Conservation (phyloP, 192 early-diverging fungal genomes). For the Polychytrium aggregatum region DNA sequence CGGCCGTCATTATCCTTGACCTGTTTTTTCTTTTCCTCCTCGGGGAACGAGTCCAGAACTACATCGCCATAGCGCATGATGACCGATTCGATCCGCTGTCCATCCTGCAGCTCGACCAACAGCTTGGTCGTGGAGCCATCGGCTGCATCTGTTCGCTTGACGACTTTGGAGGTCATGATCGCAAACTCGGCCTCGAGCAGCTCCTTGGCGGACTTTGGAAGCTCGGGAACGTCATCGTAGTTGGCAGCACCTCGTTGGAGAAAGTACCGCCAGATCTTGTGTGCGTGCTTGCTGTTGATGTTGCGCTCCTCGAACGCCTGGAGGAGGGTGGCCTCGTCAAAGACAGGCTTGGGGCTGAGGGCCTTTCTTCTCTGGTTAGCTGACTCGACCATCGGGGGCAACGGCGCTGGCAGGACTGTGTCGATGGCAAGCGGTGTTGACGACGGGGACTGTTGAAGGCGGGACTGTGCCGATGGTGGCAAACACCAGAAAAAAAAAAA, state of each 20-base stretch:
- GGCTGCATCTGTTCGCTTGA: conserved; percentile 25
- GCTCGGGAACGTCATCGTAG: conserved; percentile 22
- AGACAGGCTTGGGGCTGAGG: conserved; percentile 28
- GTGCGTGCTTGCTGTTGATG: conserved; percentile 19
- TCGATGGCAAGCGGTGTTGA: too few species aligned
- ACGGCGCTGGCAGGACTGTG: too few species aligned
- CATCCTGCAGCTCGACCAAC: conserved; percentile 46
- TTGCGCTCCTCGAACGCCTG: conserved; percentile 20
- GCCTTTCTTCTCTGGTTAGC: too few species aligned
- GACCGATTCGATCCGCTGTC: conserved; percentile 39
- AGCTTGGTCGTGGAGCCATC: conserved; percentile 45
- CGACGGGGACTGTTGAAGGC: too few species aligned
- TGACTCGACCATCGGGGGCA: too few species aligned
- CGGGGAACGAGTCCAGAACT: conserved; percentile 26
- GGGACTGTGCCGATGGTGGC: too few species aligned
- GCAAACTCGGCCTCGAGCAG: conserved; percentile 31
- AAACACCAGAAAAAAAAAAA: too few species aligned
- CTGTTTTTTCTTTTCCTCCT: conserved; percentile 23
- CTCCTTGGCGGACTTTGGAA: conserved; percentile 26
- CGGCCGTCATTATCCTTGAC: not conserved
- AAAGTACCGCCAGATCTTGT: conserved; percentile 27
- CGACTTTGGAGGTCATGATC: conserved; percentile 27
- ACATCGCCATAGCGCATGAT: conserved; percentile 47
- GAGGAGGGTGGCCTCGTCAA: conserved; percentile 23
- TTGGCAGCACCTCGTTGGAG: conserved; percentile 14